Evolutionary conservation across 805 yeast genomes (phyloP).

Genomic region (Hanseniaspora meyeri): DNA sequence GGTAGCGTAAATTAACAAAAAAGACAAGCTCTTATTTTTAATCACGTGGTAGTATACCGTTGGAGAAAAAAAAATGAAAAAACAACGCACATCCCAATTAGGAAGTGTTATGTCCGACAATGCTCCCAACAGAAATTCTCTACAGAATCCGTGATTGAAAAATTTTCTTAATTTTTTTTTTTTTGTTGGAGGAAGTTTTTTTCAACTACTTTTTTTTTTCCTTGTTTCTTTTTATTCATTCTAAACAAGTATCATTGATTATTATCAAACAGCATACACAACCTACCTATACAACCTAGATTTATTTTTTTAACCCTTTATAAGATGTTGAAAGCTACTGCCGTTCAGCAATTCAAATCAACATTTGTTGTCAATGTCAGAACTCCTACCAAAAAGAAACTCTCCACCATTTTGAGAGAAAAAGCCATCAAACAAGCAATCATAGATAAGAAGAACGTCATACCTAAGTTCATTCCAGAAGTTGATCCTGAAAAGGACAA

Average conservation of each 20-base stretch:
- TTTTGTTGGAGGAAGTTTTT: not conserved
- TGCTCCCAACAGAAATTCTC: not conserved
- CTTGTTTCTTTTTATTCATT: not conserved
- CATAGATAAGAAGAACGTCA: not conserved
- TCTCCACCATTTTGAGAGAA: not conserved
- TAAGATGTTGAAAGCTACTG: not conserved
- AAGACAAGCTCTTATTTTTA: not conserved
- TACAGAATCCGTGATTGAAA: too few relatives aligned
- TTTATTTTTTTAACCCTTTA: not conserved
- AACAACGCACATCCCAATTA: too few relatives aligned
- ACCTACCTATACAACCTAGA: too few relatives aligned
- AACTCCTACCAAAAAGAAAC: slow-evolving; percentile 3
- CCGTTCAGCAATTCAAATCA: not conserved
- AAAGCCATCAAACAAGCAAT: not conserved
- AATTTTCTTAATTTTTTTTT: not conserved
- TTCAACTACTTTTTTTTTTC: not conserved
- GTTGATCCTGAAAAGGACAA: slow-evolving; percentile 10
- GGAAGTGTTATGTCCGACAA: not conserved
- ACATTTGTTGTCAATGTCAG: not conserved
- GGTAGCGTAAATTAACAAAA: too few relatives aligned
- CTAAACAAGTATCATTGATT: not conserved
- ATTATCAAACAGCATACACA: too few relatives aligned
- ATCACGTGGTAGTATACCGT: too few relatives aligned
- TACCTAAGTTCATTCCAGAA: slow-evolving; percentile 4
- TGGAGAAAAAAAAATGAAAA: too few relatives aligned